Conservation (phyloP, 2,329 filamentous ascomycete species). For the Pseudogymnoascus pannorum region DNA sequence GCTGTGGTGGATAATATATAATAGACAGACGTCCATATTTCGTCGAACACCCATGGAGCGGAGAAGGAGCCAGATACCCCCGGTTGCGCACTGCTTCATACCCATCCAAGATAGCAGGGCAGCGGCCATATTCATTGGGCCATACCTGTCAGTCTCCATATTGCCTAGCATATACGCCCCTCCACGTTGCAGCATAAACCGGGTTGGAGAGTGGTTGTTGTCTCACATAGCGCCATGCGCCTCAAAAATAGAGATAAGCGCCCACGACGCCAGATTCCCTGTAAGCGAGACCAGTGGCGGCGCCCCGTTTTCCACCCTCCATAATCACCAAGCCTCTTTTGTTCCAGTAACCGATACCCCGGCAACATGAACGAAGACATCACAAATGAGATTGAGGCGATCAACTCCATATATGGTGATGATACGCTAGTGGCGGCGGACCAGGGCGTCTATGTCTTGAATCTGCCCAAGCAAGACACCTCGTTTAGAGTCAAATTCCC, state of each 20-base stretch:
- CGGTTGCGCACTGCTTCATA: background rate
- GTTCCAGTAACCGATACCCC: background rate
- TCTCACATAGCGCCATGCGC: background rate
- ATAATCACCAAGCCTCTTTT: background rate
- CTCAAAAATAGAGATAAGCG: constrained; percentile 8
- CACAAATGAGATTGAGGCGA: constrained; percentile 67
- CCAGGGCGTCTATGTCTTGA: constrained; percentile 50
- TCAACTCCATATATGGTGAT: constrained; percentile 77
- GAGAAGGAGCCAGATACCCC: background rate
- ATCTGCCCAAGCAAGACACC: constrained; percentile 51
- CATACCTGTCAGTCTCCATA: background rate
- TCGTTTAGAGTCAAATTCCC: constrained; percentile 64
- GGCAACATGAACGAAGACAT: constrained; percentile 36
- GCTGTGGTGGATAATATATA: background rate
- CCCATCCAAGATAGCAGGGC: background rate
- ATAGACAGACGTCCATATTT: background rate
- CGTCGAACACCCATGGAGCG: background rate
- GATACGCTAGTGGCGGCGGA: constrained; percentile 46
- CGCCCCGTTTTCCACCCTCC: background rate
- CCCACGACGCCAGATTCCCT: background rate
- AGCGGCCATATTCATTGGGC: constrained; percentile 2
- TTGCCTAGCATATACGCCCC: background rate
- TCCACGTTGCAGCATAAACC: background rate
- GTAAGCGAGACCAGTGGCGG: constrained; percentile 5
- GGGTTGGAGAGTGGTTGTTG: background rate